Percentiles rank a stretch among this genome's conserved stretches.
Evolutionary conservation across 306 rosid genomes (phyloP).

Genomic region (Fagus sylvatica): DNA sequence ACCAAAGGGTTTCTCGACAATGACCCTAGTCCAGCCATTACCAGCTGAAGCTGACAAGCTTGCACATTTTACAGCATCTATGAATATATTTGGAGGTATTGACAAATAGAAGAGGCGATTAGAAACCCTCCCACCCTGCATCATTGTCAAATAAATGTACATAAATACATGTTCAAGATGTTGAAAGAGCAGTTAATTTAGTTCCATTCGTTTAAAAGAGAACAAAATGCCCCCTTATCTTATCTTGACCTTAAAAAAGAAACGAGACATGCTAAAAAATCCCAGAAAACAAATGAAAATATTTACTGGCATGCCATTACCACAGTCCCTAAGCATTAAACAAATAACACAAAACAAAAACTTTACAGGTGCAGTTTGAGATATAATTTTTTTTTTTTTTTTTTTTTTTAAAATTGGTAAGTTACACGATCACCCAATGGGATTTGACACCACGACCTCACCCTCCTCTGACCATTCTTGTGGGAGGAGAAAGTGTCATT

Average conservation of each 20-base stretch:
- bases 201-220: background rate
- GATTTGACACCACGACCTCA: too few species aligned
- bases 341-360: too few species aligned
- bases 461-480: too few species aligned
- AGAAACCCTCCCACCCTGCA: slow-evolving; percentile 75
- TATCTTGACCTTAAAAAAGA: background rate
- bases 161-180: background rate
- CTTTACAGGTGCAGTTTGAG: too few species aligned
- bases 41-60: slow-evolving; percentile 77
- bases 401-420: too few species aligned
- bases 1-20: slow-evolving; percentile 95
- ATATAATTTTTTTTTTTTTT: too few species aligned
- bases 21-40: slow-evolving; percentile 94
- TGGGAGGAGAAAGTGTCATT: too few species aligned
- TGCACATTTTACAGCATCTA: slow-evolving; percentile 80
- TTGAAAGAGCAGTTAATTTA: background rate
- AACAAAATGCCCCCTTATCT: background rate
- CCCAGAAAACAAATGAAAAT: background rate
- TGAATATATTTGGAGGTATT: slow-evolving; percentile 83
- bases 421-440: too few species aligned
- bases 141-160: slow-evolving; percentile 28
- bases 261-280: background rate
- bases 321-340: too few species aligned
- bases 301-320: background rate
- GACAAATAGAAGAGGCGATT: slow-evolving; percentile 92